phyloP scores from a whole-genome alignment of 73 alveolate species.

The Tetrahymena elliotti region DNA sequence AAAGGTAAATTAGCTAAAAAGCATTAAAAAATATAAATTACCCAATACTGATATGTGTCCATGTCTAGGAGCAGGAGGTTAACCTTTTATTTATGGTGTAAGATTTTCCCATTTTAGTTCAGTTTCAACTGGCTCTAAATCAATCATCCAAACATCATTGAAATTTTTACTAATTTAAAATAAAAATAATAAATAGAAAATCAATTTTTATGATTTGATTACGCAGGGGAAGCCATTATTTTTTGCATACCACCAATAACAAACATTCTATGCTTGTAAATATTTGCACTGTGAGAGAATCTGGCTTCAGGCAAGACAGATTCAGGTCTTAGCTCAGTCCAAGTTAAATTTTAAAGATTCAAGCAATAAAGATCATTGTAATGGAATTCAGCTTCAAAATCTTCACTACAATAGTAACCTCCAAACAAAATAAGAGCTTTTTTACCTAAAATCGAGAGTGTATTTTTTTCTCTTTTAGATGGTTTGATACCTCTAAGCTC shows the following conservation, averaged over 20 bases:
- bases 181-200: neutral
- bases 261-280: conserved; percentile 30
- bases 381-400: conserved; percentile 20
- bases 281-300: conserved; percentile 38
- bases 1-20: neutral
- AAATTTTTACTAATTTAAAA: neutral
- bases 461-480: conserved; percentile 41
- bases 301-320: conserved; percentile 39
- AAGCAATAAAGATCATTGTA: conserved; percentile 44
- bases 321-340: conserved; percentile 30
- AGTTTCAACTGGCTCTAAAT: conserved; percentile 8
- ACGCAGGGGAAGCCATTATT: neutral
- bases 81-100: conserved; percentile 10
- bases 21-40: neutral
- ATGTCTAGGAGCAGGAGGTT: conserved; percentile 43
- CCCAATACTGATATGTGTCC: conserved; percentile 18
- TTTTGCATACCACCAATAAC: conserved; percentile 39
- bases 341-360: conserved; percentile 40
- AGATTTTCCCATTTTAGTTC: conserved; percentile 8
- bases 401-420: conserved; percentile 33
- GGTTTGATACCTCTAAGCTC: conserved; percentile 43
- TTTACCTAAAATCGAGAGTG: conserved; percentile 9
- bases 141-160: conserved; percentile 38
- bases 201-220: neutral
- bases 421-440: conserved; percentile 23